These are phyloP conservation scores for Asterochloris sp. DNA, from an alignment of 139 green algal species.

Conservation along the genomic window DNA sequence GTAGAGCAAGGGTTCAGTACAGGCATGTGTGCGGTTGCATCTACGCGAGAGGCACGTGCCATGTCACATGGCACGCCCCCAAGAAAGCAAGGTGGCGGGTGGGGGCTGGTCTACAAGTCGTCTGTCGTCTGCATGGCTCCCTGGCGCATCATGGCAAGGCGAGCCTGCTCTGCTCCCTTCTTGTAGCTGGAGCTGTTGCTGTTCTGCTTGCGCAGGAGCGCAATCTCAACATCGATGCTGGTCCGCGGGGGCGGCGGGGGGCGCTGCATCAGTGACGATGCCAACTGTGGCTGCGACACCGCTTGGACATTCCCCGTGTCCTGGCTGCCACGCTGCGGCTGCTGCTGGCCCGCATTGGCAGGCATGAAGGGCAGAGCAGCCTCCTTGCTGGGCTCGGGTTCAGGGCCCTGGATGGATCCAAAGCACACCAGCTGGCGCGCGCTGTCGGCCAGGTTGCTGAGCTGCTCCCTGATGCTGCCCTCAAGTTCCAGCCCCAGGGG, in stretches of 20 bases:
- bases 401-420: conserved; percentile 1
- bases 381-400: not conserved
- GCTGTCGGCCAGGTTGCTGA: conserved; percentile 5
- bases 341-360: not conserved
- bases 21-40: not conserved
- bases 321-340: not conserved
- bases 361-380: not conserved
- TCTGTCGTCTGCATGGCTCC: not conserved
- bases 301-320: no score
- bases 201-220: conserved; percentile 5
- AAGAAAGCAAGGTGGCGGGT: not conserved
- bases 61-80: not conserved
- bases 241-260: not conserved
- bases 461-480: conserved; percentile 10
- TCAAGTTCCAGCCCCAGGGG: not conserved
- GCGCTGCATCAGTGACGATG: not conserved
- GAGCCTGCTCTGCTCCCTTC: not conserved
- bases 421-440: conserved; percentile 8
- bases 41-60: no score
- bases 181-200: conserved; percentile 7
- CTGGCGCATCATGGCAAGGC: not conserved
- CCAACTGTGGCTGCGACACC: conserved; percentile 1
- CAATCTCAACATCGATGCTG: conserved; percentile 11
- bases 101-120: not conserved
- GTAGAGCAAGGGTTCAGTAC: no score